Base-by-base conservation (phyloP, 805 yeast genomes). In the Sugiyamaella lignohabitans region DNA sequence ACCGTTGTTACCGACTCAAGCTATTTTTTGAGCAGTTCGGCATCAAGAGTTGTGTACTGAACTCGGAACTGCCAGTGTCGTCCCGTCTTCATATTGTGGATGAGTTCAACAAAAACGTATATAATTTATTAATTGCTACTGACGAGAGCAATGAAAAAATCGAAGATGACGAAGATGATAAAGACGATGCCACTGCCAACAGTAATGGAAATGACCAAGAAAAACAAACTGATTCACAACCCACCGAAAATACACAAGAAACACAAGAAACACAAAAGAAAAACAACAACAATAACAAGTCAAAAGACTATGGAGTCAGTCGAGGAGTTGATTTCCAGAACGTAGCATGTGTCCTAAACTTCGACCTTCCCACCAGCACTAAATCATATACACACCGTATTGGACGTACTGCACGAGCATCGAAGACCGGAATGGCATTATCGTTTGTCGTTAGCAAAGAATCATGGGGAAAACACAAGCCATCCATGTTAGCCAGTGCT, bases 321-420 rank as follows among this genome's bases (percentile, higher is more conserved):
- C 79, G 98, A 65, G 98, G 98, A 60, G 94, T 93, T 35, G 98
- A 93, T 67, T 93, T 93, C 73, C 82, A 78, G 58, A 91, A 93
- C 59, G 98, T 93, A 50, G 93, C 97, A 5, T 93, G 98, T 69
- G 98, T 93, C 5, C 71, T 93, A 54, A 93, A 93, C 67, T 93
- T 93, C 64, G 98, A 93, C 63, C 71, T 93, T 57, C 98, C 98
- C 36, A 76, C 86, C 2, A 80, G 94, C 6, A 82, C 97, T 3
- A 84, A 83, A 61, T 79, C 95, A 2, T 93, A 93, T 62, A 82
- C 87, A 24, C 98, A 93, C 66, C 78, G 98, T 62, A 78, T 93
- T 32, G 98, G 98, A 43, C 80, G 98, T 71, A 93, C 98, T 3
- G 98, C 98, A 3, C 80, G 98, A 68, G 98, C 96, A 5, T 96